phyloP scores from a whole-genome alignment of 1,284 basidiomycete genomes.

The Apiotrichum mycotoxinovorans region DNA sequence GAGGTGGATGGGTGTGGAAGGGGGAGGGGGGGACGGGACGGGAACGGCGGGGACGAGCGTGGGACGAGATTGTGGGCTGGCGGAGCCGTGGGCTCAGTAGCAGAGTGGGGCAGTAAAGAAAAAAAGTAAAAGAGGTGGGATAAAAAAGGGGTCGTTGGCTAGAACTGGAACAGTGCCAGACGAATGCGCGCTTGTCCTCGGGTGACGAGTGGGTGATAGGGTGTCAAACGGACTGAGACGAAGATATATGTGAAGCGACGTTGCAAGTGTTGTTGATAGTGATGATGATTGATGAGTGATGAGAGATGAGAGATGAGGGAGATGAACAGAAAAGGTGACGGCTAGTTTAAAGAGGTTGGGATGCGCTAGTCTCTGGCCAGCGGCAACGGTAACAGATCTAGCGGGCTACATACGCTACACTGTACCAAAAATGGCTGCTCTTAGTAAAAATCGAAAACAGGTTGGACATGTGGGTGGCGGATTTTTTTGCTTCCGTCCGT shows the following conservation, averaged over 20 bases:
- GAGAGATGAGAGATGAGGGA: neutral
- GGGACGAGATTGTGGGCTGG: constrained; percentile 16
- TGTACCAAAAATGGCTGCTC: no score
- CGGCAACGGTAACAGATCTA: no score
- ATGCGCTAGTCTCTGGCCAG: no score
- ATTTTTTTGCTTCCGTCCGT: no score
- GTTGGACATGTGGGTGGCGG: neutral
- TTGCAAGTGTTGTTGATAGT: no score
- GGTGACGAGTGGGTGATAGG: no score
- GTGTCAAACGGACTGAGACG: no score
- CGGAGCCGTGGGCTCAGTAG: constrained; percentile 17
- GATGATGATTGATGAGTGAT: neutral
- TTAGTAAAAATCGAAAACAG: no score
- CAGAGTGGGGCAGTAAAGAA: neutral
- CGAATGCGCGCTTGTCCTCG: no score
- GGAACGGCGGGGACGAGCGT: constrained; percentile 2
- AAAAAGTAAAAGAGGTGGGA: neutral
- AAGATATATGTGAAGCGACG: no score
- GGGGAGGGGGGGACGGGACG: neutral
- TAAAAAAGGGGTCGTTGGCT: neutral
- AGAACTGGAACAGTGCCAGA: neutral
- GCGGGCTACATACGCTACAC: no score
- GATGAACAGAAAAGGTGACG: neutral
- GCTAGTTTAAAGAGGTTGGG: no score
- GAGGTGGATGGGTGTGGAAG: neutral